These are phyloP conservation scores for Macadamia tetraphylla DNA, from an alignment of 164 flowering plant genomes.

Conservation along the genomic window DNA sequence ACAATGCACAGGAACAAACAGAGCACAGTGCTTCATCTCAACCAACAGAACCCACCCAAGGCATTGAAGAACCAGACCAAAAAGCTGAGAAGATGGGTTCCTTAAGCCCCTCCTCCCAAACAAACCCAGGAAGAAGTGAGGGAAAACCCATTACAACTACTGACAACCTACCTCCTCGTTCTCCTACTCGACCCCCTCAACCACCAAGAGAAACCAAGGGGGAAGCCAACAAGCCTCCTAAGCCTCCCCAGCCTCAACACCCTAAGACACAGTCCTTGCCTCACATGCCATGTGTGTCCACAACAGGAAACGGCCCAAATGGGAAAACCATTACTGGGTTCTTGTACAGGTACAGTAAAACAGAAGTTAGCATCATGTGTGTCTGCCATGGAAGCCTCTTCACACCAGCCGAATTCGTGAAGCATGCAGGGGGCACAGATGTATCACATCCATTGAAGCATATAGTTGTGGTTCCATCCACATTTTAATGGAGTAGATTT, in stretches of 20 bases:
- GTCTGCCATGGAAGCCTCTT: constrained; percentile 75
- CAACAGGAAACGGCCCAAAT: constrained; percentile 67
- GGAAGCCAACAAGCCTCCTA: constrained; percentile 25
- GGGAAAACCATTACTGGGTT: constrained; percentile 65
- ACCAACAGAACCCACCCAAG: constrained; percentile 2
- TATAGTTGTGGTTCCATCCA: constrained; percentile 48
- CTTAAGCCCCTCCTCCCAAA: not conserved
- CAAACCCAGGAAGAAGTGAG: constrained; percentile 1
- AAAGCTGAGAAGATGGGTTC: not conserved
- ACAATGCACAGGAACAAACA: constrained; percentile 8
- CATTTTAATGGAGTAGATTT: constrained; percentile 13
- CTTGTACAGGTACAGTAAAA: constrained; percentile 50
- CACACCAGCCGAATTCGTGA: constrained; percentile 66
- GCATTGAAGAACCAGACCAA: constrained; percentile 6
- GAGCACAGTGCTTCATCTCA: constrained; percentile 16
- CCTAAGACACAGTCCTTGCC: constrained; percentile 10
- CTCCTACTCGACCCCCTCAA: not conserved
- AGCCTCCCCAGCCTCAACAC: constrained; percentile 13
- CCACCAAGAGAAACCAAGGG: constrained; percentile 5
- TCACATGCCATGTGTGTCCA: constrained; percentile 61
- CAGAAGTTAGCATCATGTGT: constrained; percentile 63
- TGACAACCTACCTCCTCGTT: constrained; percentile 1
- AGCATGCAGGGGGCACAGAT: constrained; percentile 67
- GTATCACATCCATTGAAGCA: constrained; percentile 49
- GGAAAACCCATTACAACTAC: constrained; percentile 2